Percentiles rank a stretch among this genome's conserved stretches.
These are phyloP conservation scores for Pichia cabralensis DNA, from an alignment of 805 yeast species.

Conservation along the genomic window DNA sequence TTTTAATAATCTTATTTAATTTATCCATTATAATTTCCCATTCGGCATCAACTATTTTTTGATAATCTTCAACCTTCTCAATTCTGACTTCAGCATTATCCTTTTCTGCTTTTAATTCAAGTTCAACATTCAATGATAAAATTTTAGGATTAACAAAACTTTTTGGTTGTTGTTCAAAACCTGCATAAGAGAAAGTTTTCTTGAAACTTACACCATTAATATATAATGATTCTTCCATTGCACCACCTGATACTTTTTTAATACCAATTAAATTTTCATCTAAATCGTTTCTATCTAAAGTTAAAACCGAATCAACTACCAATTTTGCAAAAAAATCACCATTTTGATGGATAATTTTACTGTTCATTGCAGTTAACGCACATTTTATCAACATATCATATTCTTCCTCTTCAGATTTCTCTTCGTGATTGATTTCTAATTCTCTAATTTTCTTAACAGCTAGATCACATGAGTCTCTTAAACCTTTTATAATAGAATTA, in stretches of 20 bases:
- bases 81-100: slow-evolving; percentile 98
- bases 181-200: slow-evolving; percentile 95
- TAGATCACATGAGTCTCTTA: slow-evolving; percentile 67
- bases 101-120: slow-evolving; percentile 95
- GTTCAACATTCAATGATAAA: slow-evolving; percentile 78
- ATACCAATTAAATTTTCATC: slow-evolving; percentile 90
- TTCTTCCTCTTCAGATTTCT: slow-evolving; percentile 41
- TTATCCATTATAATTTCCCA: slow-evolving; percentile 90
- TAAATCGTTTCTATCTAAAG: slow-evolving; percentile 74
- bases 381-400: slow-evolving; percentile 78
- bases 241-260: slow-evolving; percentile 92
- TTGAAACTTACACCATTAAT: slow-evolving; percentile 95
- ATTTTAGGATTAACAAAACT: slow-evolving; percentile 70
- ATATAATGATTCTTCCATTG: slow-evolving; percentile 85
- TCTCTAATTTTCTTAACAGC: slow-evolving; percentile 69
- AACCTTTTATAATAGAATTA: slow-evolving; percentile 80
- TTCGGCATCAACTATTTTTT: slow-evolving; percentile 97
- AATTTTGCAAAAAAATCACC: slow-evolving; percentile 85
- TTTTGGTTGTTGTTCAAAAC: slow-evolving; percentile 98
- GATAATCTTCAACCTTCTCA: slow-evolving; percentile 87
- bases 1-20: slow-evolving; percentile 65
- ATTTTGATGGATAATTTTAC: slow-evolving; percentile 83
- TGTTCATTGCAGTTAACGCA: slow-evolving; percentile 96
- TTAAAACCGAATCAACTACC: slow-evolving; percentile 92
- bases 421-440: slow-evolving; percentile 56